Base-by-base conservation (phyloP, 2,329 filamentous ascomycete species). In the Penicillium sp. region DNA sequence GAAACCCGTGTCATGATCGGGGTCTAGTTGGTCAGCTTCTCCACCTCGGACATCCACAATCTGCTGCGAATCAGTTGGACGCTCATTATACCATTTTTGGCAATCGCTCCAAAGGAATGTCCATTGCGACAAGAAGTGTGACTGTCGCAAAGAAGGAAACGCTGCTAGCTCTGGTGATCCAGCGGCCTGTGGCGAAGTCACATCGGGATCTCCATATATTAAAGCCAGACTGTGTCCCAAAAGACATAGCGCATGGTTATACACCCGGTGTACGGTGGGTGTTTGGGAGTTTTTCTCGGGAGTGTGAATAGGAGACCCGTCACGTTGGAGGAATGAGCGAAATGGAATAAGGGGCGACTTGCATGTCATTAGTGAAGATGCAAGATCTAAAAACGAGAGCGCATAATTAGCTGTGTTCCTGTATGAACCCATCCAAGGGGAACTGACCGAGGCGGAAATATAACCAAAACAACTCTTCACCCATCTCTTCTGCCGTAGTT, bases 61-160 rank as follows among this genome's bases (percentile, higher is more conserved):
- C 8, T 63, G 62, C 9, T 61, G 58, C 3, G 57, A 51, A 7
- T 64, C 53, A 4, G 62, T 51, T 2, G 61, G 62, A 13, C 62
- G 64, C 16, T 63, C 61, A 10, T 63, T 61, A 43, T 66, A 66
- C 63, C 63, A 67, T 51, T 62, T 62, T 28, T 64, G 64, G 6
- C 62, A 66, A 19, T 65, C 63, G 4, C 53, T 58, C 64, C 63
- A 67, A 10, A 67, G 61, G 8, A 59, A 63, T 1, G 58, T 64
- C 64, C 64, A 67, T 19, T 60, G 58, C 1, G 63, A 67, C 1
- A 64, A 42, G 8, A 56, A 62, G 33, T 62, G 57, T 1, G 62
- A 62, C 23, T 65, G 59, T 21, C 47, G 55, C 13, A 64, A 23
- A 14, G 58, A 61, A 26, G 60, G 54, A 19, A 60, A 63, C 9